Base-by-base conservation (phyloP, 805 yeast genomes). In the Ogataea glucozyma region DNA sequence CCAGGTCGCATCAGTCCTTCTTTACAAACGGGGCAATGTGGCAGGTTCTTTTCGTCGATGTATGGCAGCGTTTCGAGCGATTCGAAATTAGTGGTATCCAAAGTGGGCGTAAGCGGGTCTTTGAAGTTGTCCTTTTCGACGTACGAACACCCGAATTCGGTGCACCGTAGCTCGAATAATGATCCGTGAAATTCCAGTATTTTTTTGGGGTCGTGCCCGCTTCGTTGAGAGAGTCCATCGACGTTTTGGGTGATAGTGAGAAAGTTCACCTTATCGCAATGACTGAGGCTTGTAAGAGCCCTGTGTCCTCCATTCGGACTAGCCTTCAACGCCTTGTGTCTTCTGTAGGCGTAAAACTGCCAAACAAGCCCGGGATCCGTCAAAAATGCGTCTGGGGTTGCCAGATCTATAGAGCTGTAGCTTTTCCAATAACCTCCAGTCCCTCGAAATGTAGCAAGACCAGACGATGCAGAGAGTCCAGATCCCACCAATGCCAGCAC, bases 331-430 rank as follows among this genome's bases (percentile, higher is more conserved):
- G 96, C 90, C 37, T 69, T 69, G 35, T 66, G 72, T 33, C 97
- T 60, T 47, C 95, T 66, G 61, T 79, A 78, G 4, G 88, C 72
- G 62, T 89, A 88, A 55, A 85, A 88, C 58, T 86, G 91, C 97
- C 97, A 88, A 6, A 89, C 96, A 8, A 88, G 69, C 0, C 87
- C 86, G 0, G 97, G 96, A 58, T 88, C 90, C 14, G 71, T 69
- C 46, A 81, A 76, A 60, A 89, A 88, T 4, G 96, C 96, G 57
- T 88, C 96, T 0, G 95, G 96, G 0, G 96, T 88, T 6, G 96
- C 96, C 32, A 89, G 69, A 56, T 88, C 96, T 33, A 86, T 81
- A 53, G 89, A 80, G 40, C 83, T 83, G 65, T 78, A 84, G 47
- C 79, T 79, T 47, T 78, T 72, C 96, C 96, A 88, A 21, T 83